A percentile compares a stretch with the other conserved stretches of the same genome.
phyloP scores from a whole-genome alignment of 2,329 filamentous ascomycete species.

The Trichocomaceae sp. region DNA sequence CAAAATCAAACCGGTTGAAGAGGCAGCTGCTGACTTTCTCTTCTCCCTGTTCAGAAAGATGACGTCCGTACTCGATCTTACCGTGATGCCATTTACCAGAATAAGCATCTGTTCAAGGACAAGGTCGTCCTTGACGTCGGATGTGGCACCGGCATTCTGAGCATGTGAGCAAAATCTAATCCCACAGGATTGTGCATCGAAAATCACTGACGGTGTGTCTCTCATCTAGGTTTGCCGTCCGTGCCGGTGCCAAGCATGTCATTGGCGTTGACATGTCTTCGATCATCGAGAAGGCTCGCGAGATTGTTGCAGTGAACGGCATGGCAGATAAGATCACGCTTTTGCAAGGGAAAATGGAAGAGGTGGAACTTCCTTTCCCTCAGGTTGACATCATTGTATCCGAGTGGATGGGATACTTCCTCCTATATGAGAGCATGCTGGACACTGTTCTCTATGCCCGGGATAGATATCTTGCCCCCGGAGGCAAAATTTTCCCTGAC shows the following conservation, averaged over 20 bases:
- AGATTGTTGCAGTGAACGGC: conserved; percentile 89
- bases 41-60: conserved; percentile 66
- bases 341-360: conserved; percentile 99
- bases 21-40: neutral
- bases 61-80: conserved; percentile 95
- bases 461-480: conserved; percentile 79
- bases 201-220: neutral
- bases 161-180: conserved; percentile 65
- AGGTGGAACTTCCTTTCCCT: conserved; percentile 84
- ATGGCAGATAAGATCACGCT: conserved; percentile 95
- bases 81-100: conserved; percentile 93
- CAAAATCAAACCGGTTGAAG: neutral
- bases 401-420: conserved; percentile 99
- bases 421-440: conserved; percentile 98
- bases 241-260: conserved; percentile 94
- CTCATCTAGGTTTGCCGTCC: conserved; percentile 79
- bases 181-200: neutral
- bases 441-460: conserved; percentile 96
- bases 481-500: conserved; percentile 94
- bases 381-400: conserved; percentile 99
- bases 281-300: conserved; percentile 95
- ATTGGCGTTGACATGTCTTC: conserved; percentile 99
- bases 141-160: conserved; percentile 92
- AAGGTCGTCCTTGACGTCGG: conserved; percentile 89
- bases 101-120: conserved; percentile 77